Percentiles rank a stretch among this genome's conserved stretches.
phyloP scores from a whole-genome alignment of 306 rosid species.

The Carpinus fangiana region DNA sequence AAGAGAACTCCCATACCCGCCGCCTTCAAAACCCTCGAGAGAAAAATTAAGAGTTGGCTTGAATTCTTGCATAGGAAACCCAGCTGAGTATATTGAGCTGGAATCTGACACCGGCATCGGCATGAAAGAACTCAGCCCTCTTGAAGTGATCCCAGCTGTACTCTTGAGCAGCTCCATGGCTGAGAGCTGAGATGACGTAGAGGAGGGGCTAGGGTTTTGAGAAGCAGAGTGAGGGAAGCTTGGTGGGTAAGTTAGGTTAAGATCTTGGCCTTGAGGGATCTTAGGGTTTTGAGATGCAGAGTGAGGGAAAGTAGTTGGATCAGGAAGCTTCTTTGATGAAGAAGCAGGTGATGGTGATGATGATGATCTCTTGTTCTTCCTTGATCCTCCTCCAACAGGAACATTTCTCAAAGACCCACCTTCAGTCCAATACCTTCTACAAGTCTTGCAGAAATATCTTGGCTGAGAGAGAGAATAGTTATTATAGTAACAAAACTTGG shows the following conservation, averaged over 20 bases:
- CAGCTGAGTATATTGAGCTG: constrained; percentile 47
- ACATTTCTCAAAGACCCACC: constrained; percentile 95
- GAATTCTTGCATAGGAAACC: constrained; percentile 67
- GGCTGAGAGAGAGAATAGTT: constrained; percentile 97
- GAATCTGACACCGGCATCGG: constrained; percentile 44
- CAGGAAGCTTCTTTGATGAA: constrained; percentile 38
- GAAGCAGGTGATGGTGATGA: background rate
- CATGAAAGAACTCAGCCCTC: constrained; percentile 68
- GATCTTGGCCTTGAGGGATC: constrained; percentile 84
- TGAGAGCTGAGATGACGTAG: constrained; percentile 41
- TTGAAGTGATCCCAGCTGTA: constrained; percentile 49
- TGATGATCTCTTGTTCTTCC: constrained; percentile 81
- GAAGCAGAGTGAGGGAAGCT: background rate
- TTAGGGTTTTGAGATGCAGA: constrained; percentile 65
- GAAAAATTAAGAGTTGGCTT: constrained; percentile 70
- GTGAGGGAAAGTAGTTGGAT: constrained; percentile 39
- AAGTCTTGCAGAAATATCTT: constrained; percentile 90
- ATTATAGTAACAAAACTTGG: constrained; percentile 95
- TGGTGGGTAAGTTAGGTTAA: constrained; percentile 70
- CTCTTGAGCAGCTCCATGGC: constrained; percentile 74
- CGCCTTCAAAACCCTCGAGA: constrained; percentile 69
- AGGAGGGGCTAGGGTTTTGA: constrained; percentile 41
- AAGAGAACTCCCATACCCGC: constrained; percentile 51
- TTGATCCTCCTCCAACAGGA: constrained; percentile 97
- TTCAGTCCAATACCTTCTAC: constrained; percentile 98